phyloP scores from a whole-genome alignment of 352 stramenopile genomes.

The Phytophthora melonis region DNA sequence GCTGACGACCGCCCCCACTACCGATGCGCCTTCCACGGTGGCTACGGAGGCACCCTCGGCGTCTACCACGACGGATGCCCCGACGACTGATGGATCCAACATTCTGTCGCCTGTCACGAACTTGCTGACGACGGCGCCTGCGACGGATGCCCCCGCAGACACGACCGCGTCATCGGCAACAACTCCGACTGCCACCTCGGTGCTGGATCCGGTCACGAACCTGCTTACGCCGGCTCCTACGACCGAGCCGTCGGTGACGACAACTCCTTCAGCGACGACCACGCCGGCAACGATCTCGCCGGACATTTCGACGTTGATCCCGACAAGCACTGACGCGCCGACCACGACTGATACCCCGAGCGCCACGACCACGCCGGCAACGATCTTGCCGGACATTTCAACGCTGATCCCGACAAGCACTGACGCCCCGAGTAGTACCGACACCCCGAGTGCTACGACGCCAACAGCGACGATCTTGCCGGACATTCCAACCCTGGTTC shows the following conservation, averaged over 20 bases:
- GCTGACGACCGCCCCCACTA: slow-evolving; percentile 4
- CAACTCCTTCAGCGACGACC: slow-evolving; percentile 20
- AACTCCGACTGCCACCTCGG: slow-evolving; percentile 18
- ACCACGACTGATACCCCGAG: no score
- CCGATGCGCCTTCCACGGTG: slow-evolving; percentile 8
- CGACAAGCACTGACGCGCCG: neutral
- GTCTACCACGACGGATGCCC: slow-evolving; percentile 7
- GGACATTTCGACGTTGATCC: slow-evolving; percentile 23
- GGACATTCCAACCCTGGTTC: slow-evolving; percentile 12
- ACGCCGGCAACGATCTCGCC: slow-evolving; percentile 18
- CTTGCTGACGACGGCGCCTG: slow-evolving; percentile 15
- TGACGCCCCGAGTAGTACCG: neutral
- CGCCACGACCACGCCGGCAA: slow-evolving; percentile 17
- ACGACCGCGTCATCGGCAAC: slow-evolving; percentile 25
- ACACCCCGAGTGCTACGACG: slow-evolving; percentile 16
- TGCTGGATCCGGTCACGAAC: slow-evolving; percentile 13
- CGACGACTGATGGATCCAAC: neutral
- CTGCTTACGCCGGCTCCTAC: slow-evolving; percentile 21
- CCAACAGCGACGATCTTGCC: slow-evolving; percentile 18
- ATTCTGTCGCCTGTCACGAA: slow-evolving; percentile 12
- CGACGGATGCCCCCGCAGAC: slow-evolving; percentile 1
- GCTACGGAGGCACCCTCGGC: neutral
- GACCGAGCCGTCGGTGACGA: slow-evolving; percentile 15
- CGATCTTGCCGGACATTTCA: slow-evolving; percentile 22
- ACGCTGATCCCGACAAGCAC: slow-evolving; percentile 13